Conservation (phyloP, 352 stramenopile genomes). For the Phytophthora melonis region DNA sequence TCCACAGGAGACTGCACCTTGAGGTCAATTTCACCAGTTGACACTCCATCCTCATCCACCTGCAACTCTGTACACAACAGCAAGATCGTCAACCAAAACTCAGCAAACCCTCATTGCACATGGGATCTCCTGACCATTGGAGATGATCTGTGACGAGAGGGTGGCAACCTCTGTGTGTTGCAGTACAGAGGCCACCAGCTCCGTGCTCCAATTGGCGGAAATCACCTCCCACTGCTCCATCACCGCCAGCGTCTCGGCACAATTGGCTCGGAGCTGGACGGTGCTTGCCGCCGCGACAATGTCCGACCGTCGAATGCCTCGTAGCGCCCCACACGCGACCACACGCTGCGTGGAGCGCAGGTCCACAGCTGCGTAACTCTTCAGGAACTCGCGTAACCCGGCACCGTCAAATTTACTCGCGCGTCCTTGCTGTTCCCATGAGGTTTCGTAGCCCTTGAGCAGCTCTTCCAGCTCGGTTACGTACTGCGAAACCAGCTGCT, state of each 20-base stretch:
- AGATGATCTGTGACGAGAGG: constrained; percentile 39
- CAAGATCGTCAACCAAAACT: neutral
- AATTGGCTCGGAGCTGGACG: constrained; percentile 44
- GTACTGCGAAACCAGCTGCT: constrained; percentile 52
- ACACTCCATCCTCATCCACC: constrained; percentile 44
- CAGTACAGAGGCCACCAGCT: constrained; percentile 53
- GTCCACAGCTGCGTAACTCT: constrained; percentile 54
- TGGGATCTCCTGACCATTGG: constrained; percentile 58
- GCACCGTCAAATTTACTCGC: constrained; percentile 39
- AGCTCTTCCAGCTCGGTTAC: constrained; percentile 34
- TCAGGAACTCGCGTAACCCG: constrained; percentile 53
- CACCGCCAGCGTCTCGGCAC: constrained; percentile 38
- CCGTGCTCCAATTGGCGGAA: constrained; percentile 73
- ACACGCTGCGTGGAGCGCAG: constrained; percentile 62
- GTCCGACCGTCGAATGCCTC: constrained; percentile 40
- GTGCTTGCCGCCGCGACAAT: constrained; percentile 11
- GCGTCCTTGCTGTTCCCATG: neutral
- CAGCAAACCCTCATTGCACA: neutral
- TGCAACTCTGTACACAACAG: constrained; percentile 54
- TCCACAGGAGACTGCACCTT: constrained; percentile 64
- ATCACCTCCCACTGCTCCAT: constrained; percentile 48
- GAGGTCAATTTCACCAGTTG: constrained; percentile 65
- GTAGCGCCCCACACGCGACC: constrained; percentile 35
- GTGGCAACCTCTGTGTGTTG: neutral
- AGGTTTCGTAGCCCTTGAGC: constrained; percentile 22